These are phyloP conservation scores for Yamadazyma sp. DNA, from an alignment of 1,139 yeast genomes.

Conservation along the genomic window DNA sequence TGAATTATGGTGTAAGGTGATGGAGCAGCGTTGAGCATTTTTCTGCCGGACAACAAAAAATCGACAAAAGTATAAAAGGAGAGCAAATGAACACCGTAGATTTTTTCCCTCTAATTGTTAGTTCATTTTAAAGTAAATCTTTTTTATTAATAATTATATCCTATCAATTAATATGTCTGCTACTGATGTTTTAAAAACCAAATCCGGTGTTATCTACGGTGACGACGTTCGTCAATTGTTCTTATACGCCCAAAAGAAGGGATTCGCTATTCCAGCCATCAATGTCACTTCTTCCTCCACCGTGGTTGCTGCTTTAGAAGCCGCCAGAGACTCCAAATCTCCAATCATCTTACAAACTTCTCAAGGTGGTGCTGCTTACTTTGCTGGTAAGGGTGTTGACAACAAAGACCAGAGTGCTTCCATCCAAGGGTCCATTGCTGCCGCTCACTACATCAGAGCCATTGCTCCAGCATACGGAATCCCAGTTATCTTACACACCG, in stretches of 20 bases:
- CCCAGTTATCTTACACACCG: constrained; percentile 97
- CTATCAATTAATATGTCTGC: constrained; percentile 30
- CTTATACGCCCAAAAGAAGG: constrained; percentile 89
- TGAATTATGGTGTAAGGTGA: constrained; percentile 9
- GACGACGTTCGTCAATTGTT: constrained; percentile 93
- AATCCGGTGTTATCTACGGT: constrained; percentile 98
- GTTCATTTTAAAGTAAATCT: neutral
- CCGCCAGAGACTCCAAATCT: constrained; percentile 93
- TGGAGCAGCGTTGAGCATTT: constrained; percentile 4
- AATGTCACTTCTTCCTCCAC: constrained; percentile 98
- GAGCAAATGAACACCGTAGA: constrained; percentile 8
- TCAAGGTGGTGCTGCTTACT: constrained; percentile 99
- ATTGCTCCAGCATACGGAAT: constrained; percentile 95
- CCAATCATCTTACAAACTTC: constrained; percentile 98
- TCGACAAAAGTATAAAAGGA: constrained; percentile 9
- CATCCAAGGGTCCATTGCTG: constrained; percentile 93
- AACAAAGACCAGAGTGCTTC: constrained; percentile 94
- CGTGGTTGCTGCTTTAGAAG: constrained; percentile 95
- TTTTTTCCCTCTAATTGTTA: neutral
- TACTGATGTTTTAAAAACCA: constrained; percentile 74
- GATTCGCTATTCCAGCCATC: constrained; percentile 97
- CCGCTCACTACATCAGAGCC: constrained; percentile 96
- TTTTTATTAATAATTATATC: neutral
- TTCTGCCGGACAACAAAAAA: constrained; percentile 1
- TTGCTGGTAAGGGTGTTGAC: constrained; percentile 98